Evolutionary conservation across 2,329 filamentous ascomycete species (phyloP).

Genomic region (Diplodia intermedia): DNA sequence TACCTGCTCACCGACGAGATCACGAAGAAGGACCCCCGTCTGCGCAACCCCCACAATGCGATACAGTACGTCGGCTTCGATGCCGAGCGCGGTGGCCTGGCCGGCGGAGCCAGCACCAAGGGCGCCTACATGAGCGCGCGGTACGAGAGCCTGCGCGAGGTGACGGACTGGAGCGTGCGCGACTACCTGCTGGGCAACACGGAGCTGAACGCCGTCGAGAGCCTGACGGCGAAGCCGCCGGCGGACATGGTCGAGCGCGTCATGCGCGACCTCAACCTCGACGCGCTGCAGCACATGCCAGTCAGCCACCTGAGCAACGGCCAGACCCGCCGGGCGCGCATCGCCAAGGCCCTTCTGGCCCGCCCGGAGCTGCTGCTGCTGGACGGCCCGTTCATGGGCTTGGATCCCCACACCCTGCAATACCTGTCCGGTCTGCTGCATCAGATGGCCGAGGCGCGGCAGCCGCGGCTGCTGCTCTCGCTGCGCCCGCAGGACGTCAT

Average conservation of each 20-base stretch:
- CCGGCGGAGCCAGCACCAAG: constrained; percentile 59
- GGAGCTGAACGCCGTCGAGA: constrained; percentile 75
- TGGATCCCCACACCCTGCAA: constrained; percentile 82
- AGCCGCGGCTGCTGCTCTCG: constrained; percentile 77
- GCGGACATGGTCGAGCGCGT: constrained; percentile 60
- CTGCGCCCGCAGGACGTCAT: constrained; percentile 85
- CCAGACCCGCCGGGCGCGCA: constrained; percentile 84
- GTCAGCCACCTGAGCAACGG: constrained; percentile 93
- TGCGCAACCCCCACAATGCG: constrained; percentile 69
- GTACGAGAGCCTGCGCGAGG: constrained; percentile 87
- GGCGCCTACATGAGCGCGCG: constrained; percentile 81
- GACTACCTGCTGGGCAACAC: constrained; percentile 85
- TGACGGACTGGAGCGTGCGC: constrained; percentile 82
- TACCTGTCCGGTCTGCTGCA: constrained; percentile 74
- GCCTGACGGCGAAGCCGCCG: neutral
- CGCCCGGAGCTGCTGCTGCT: constrained; percentile 82
- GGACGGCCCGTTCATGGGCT: constrained; percentile 95
- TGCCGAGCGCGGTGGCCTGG: constrained; percentile 67
- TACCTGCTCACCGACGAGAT: constrained; percentile 72
- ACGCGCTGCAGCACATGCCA: constrained; percentile 75
- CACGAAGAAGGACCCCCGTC: constrained; percentile 55
- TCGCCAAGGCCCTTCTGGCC: constrained; percentile 82
- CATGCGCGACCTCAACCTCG: constrained; percentile 72
- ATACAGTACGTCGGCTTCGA: constrained; percentile 93
- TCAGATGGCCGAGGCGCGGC: constrained; percentile 68